Base-by-base conservation (phyloP, 2,329 filamentous ascomycete genomes). In the Calonectria hongkongensis region DNA sequence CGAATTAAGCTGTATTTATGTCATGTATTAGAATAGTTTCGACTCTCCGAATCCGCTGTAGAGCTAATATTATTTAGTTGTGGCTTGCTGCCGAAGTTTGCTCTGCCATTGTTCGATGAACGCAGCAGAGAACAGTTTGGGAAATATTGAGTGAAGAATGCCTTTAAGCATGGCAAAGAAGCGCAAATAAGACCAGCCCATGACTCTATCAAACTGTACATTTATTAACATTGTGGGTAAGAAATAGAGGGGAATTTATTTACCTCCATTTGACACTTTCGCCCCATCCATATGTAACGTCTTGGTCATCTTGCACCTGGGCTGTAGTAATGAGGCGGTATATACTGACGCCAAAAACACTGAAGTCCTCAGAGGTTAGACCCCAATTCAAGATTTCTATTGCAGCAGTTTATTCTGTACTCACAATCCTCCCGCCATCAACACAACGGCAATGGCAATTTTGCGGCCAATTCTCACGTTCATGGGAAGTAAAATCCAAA, bases 361-460 rank as follows among this genome's bases (percentile, higher is more conserved):
- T 56, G 25, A 21, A 25, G 5, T 6, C 10, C n/a, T 33, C 2
- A 1, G 12, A 15, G 8, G 18, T 56, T 21, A 56, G 51, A 36
- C 33, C 10, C 8, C 10, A 9, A 12, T 33, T 9, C 33, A 36
- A 10, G 10, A 36, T 36, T 36, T 13, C 12, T 9, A 1, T 18
- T 30, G 4, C 5, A 30, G 6, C 8, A 2, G 39, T 39, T 25
- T 5, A 10, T 10, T 15, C 2, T 54, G 9, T 7, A 58, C 54
- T 58, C 15, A 58, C 54, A 58, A 58, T 18, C 54, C 54, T 15
- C 54, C 54, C 12, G 33, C 54, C 54, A 58, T 58, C 12, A 58
- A 33, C 33, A 58, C 54, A 4, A 58, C 4, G 13, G 54, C 54
- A 25, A 58, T 41, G 5, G 16, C 54, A 13, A 25, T 21, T 27